Base-by-base conservation (phyloP, 352 stramenopile species). In the Hyphochytrium catenoides region DNA sequence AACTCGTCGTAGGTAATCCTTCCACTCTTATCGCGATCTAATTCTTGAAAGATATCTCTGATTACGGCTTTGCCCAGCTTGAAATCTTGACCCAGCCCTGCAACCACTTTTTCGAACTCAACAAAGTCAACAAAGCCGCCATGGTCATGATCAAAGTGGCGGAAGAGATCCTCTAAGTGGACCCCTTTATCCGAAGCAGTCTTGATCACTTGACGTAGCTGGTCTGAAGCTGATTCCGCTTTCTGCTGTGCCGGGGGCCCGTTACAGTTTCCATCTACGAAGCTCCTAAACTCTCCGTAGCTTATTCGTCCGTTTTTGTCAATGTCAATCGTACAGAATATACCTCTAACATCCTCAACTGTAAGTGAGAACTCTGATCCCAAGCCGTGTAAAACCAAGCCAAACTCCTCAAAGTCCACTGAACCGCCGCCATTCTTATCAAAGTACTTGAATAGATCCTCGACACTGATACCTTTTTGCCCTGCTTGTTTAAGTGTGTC, bases 401-500 rank as follows among this genome's bases (percentile, higher is more conserved):
- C 27, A 16, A 78, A 45, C 8, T 50, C 47, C 14, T 20, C 12
- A 18, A 21, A 8, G 12, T 45, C 21, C 17, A 61, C 41, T 9
- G 38, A 29, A 8, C 52, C 50, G 26, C 58, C 69, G 3, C 51
- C 46, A 43, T 87, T 62, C 34, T 74, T 79, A 46, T 87, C 72
- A 43, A 87, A 87, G 31, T 87, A 69, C 0, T 31, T 26, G 31
- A 81, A 81, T 35, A 63, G 75, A n/a, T 51, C 50, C 1, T 59
- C 46, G 5, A 74, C 39, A 9, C 59, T 51, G 3, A 81, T 34
- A 0, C 61, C 61, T 24, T 73, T 58, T 3, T 54, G 48, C 0
- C 43, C 36, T 4, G 21, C 31, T 23, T 16, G 22, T 26, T 18
- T 58, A n/a, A n/a, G n/a, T n/a, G n/a, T n/a, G n/a, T n/a, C n/a